Percentiles rank a stretch among this genome's conserved stretches.
phyloP scores from a whole-genome alignment of 1,284 basidiomycete species.

The Rhizoctonia solani region DNA sequence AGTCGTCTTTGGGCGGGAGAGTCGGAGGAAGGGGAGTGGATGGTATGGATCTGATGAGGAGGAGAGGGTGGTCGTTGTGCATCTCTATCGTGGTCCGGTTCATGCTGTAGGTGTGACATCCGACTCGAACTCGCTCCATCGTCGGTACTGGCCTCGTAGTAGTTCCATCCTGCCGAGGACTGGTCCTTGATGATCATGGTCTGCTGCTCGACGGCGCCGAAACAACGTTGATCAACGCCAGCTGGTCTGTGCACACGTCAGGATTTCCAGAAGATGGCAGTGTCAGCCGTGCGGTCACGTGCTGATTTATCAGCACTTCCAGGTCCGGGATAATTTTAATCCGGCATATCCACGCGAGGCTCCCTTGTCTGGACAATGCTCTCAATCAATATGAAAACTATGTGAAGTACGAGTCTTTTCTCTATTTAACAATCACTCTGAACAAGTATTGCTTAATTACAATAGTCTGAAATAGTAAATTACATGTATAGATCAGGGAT shows the following conservation, averaged over 20 bases:
- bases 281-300: conserved; percentile 10
- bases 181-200: conserved; percentile 34
- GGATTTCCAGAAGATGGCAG: conserved; percentile 22
- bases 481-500: no score
- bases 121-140: conserved; percentile 28
- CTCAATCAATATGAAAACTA: no score
- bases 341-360: no score
- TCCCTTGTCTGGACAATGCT: no score
- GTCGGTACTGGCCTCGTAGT: conserved; percentile 32
- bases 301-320: neutral
- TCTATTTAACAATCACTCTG: no score
- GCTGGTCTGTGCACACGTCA: conserved; percentile 16
- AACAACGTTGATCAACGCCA: conserved; percentile 32
- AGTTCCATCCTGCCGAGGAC: conserved; percentile 31
- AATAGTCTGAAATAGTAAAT: no score
- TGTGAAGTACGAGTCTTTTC: no score
- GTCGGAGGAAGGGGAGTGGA: conserved; percentile 1
- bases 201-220: conserved; percentile 7
- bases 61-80: conserved; percentile 8
- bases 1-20: conserved; percentile 6
- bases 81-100: conserved; percentile 5
- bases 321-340: no score
- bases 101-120: conserved; percentile 28
- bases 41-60: neutral
- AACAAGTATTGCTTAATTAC: no score